Conservation (phyloP, 2,329 filamentous ascomycete species). For the Emydomyces testavorans region DNA sequence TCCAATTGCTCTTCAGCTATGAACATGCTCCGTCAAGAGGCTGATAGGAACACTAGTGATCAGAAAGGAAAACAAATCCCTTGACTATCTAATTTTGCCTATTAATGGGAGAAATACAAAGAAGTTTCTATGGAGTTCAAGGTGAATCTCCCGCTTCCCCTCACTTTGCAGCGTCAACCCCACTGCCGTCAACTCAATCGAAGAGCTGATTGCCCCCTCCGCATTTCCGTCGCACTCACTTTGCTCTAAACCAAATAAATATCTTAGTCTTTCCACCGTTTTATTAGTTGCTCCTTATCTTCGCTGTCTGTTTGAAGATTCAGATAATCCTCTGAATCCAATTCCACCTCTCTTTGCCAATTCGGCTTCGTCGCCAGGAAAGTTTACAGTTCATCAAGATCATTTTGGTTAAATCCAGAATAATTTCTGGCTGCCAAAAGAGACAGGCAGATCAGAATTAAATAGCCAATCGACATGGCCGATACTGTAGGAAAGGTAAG, state of each 20-base stretch:
- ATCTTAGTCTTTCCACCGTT: neutral
- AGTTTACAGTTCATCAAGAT: too few relatives aligned
- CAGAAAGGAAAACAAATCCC: too few relatives aligned
- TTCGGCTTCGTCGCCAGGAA: neutral
- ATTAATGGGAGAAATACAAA: too few relatives aligned
- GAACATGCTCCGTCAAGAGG: too few relatives aligned
- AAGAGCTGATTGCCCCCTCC: conserved; percentile 3
- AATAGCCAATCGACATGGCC: conserved; percentile 39
- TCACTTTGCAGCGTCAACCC: conserved; percentile 1
- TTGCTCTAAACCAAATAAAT: conserved; percentile 6
- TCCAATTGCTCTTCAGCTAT: too few relatives aligned
- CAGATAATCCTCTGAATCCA: neutral
- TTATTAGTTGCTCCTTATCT: neutral
- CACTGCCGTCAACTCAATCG: too few relatives aligned
- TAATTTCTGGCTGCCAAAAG: neutral
- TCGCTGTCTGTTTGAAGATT: neutral
- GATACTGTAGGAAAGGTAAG: conserved; percentile 47
- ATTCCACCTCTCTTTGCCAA: neutral
- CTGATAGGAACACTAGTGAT: too few relatives aligned
- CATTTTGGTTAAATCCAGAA: too few relatives aligned
- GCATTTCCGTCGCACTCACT: neutral
- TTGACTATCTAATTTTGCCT: too few relatives aligned
- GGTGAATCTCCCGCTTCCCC: too few relatives aligned
- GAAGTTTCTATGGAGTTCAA: neutral
- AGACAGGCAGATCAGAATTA: neutral